Evolutionary conservation across 2,329 filamentous ascomycete species (phyloP).

Genomic region (Blastomyces gilchristii): DNA sequence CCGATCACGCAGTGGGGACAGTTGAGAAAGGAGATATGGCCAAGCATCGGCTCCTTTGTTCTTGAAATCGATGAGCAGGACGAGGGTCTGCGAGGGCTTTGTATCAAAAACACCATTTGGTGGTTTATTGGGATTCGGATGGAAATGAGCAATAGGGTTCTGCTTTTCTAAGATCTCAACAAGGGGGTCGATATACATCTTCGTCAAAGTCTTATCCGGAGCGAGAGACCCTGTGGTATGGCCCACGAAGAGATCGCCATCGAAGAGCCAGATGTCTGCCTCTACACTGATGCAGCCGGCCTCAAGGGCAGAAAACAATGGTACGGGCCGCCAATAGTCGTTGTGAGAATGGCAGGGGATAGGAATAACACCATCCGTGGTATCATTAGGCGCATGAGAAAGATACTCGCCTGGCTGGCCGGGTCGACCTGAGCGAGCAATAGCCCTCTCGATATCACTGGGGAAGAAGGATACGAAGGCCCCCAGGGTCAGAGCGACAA

Average conservation of each 20-base stretch:
- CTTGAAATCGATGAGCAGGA: slow-evolving; percentile 46
- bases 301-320: slow-evolving; percentile 45
- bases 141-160: slow-evolving; percentile 36
- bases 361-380: slow-evolving; percentile 41
- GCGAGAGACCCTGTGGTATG: slow-evolving; percentile 42
- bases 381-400: slow-evolving; percentile 37
- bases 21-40: slow-evolving; percentile 32
- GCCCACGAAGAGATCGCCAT: slow-evolving; percentile 46
- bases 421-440: slow-evolving; percentile 32
- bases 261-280: slow-evolving; percentile 48
- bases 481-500: slow-evolving; percentile 30
- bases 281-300: slow-evolving; percentile 48
- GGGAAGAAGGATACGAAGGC: slow-evolving; percentile 34
- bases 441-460: slow-evolving; percentile 31
- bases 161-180: slow-evolving; percentile 40
- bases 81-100: slow-evolving; percentile 39
- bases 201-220: slow-evolving; percentile 38
- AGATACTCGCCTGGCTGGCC: slow-evolving; percentile 28
- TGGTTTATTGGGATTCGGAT: slow-evolving; percentile 20
- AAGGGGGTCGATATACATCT: slow-evolving; percentile 45
- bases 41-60: slow-evolving; percentile 31
- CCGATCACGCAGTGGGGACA: slow-evolving; percentile 39
- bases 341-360: slow-evolving; percentile 49
- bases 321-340: slow-evolving; percentile 48
- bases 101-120: slow-evolving; percentile 44